Conservation (phyloP, 75 land plant genomes). For the Azolla pinnata region DNA sequence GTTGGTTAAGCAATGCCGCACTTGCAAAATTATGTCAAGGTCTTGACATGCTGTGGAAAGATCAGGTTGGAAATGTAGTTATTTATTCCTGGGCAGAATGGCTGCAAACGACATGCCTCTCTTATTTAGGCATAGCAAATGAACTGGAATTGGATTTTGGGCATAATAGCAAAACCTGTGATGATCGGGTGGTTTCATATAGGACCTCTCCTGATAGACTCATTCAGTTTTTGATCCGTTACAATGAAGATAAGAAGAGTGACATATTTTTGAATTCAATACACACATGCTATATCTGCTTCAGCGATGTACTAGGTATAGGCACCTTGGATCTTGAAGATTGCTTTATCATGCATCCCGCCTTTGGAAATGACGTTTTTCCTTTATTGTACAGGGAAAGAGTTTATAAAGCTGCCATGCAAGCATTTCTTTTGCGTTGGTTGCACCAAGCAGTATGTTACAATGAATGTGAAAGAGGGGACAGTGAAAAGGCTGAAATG, state of each 20-base stretch:
- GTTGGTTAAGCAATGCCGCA: constrained; percentile 47
- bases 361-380: too few species aligned
- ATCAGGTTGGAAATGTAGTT: constrained; percentile 54
- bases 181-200: constrained; percentile 58
- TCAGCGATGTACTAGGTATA: constrained; percentile 53
- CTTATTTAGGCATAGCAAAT: constrained; percentile 41
- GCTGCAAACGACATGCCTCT: constrained; percentile 40
- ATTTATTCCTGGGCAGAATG: constrained; percentile 78
- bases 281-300: constrained; percentile 68
- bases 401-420: constrained; percentile 64
- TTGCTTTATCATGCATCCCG: not conserved
- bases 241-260: constrained; percentile 52
- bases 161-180: constrained; percentile 11
- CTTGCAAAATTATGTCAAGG: constrained; percentile 49
- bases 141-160: constrained; percentile 47
- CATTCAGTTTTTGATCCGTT: constrained; percentile 44
- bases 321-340: not conserved
- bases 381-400: constrained; percentile 33
- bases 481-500: constrained; percentile 59
- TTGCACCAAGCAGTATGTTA: constrained; percentile 64
- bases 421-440: constrained; percentile 66
- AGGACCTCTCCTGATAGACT: constrained; percentile 44
- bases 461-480: constrained; percentile 74
- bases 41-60: constrained; percentile 59
- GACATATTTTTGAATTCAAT: constrained; percentile 37